Percentiles rank a stretch among this genome's conserved stretches.
phyloP scores from a whole-genome alignment of 169 alveolate genomes.

The Cryptosporidium viatorum region DNA sequence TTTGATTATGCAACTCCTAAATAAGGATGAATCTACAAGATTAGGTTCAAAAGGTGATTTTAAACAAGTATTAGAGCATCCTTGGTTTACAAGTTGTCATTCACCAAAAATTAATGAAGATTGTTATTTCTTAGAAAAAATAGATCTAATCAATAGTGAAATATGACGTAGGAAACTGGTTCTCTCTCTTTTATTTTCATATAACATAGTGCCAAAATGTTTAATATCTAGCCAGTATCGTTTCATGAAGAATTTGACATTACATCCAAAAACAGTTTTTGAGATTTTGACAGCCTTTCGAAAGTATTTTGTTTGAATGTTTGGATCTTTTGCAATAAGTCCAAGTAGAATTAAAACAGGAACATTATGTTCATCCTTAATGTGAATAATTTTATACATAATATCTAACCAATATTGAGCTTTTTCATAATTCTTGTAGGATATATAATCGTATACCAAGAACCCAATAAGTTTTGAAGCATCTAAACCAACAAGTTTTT shows the following conservation, averaged over 20 bases:
- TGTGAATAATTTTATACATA: not conserved
- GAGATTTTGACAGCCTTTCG: conserved; percentile 18
- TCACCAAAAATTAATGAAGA: not conserved
- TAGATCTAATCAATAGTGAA: not conserved
- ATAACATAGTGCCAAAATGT: not conserved
- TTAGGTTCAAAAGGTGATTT: conserved; percentile 15
- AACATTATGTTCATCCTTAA: conserved; percentile 25
- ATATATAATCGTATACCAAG: conserved; percentile 14
- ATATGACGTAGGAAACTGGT: not conserved
- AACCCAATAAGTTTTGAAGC: conserved; percentile 31
- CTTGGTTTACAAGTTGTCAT: conserved; percentile 8
- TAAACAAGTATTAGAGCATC: conserved; percentile 19
- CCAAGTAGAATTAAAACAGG: conserved; percentile 30
- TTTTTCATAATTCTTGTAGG: not conserved
- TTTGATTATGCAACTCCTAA: conserved; percentile 6
- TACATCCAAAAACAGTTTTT: conserved; percentile 8
- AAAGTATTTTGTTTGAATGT: not conserved
- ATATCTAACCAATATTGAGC: conserved; percentile 29
- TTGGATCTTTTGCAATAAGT: not conserved
- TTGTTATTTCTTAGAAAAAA: not conserved
- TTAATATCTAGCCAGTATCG: conserved; percentile 55
- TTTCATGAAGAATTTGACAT: conserved; percentile 38
- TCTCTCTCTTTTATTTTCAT: conserved; percentile 11
- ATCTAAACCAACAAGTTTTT: conserved; percentile 21
- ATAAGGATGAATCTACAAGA: not conserved